Evolutionary conservation across 1,284 basidiomycete species (phyloP).

Genomic region (Chalciporus sp.): DNA sequence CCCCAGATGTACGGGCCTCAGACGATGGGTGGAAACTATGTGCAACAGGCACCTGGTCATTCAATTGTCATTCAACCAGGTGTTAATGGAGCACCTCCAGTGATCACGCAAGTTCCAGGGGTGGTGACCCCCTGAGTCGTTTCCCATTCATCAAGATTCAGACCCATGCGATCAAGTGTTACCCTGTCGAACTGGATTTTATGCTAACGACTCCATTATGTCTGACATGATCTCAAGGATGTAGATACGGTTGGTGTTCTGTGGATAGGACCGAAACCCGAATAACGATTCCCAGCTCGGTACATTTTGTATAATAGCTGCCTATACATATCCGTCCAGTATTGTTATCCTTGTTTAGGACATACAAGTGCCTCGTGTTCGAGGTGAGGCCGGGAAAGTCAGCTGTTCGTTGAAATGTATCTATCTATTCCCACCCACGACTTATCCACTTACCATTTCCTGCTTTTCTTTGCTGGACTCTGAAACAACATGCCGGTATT

Average conservation of each 20-base stretch:
- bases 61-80: slow-evolving; percentile 73
- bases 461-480: slow-evolving; percentile 11
- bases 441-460: slow-evolving; percentile 15
- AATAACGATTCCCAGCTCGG: slow-evolving; percentile 3
- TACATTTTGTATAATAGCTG: slow-evolving; percentile 13
- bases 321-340: slow-evolving; percentile 17
- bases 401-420: not conserved
- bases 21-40: slow-evolving; percentile 26
- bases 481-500: slow-evolving; percentile 32
- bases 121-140: slow-evolving; percentile 33
- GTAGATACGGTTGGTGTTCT: not conserved
- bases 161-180: not conserved
- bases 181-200: not conserved
- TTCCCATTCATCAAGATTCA: not conserved
- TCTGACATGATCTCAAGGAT: slow-evolving; percentile 10
- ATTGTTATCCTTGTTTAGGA: slow-evolving; percentile 8
- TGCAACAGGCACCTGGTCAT: slow-evolving; percentile 59
- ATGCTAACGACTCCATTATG: slow-evolving; percentile 13
- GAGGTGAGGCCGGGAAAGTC: slow-evolving; percentile 28
- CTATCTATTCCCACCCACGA: slow-evolving; percentile 29
- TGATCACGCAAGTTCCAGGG: slow-evolving; percentile 63
- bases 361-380: slow-evolving; percentile 30
- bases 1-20: slow-evolving; percentile 22
- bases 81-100: slow-evolving; percentile 57
- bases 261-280: not conserved